Conservation (phyloP, 208 protist genomes). For the Crithidia fasciculata region DNA sequence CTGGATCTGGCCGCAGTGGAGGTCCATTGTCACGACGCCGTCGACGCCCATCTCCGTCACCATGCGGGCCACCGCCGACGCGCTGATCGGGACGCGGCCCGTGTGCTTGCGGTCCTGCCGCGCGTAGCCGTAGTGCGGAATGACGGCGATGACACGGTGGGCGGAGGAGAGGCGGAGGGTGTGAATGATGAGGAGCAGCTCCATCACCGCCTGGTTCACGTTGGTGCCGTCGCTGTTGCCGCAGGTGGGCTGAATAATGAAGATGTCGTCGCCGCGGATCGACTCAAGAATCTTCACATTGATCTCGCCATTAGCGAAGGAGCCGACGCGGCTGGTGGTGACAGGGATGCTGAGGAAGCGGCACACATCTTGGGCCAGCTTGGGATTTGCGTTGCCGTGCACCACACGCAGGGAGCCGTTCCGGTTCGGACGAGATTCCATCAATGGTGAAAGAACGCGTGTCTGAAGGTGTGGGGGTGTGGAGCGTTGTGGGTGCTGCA, state of each 20-base stretch:
- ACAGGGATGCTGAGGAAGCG: constrained; percentile 72
- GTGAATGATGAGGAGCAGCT: constrained; percentile 94
- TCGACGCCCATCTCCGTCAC: constrained; percentile 92
- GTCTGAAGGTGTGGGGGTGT: constrained; percentile 18
- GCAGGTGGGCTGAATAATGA: constrained; percentile 96
- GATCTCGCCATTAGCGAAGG: constrained; percentile 90
- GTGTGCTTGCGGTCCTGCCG: constrained; percentile 97
- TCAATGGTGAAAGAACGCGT: constrained; percentile 1
- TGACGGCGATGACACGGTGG: constrained; percentile 92
- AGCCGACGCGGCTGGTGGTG: constrained; percentile 71
- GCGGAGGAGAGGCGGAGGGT: constrained; percentile 92
- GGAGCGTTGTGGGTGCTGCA: not conserved
- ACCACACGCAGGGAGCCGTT: constrained; percentile 85
- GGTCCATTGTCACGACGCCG: constrained; percentile 94
- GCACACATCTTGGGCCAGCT: constrained; percentile 85
- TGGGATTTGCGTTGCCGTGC: constrained; percentile 86
- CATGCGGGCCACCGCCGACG: constrained; percentile 93
- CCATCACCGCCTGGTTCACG: constrained; percentile 95
- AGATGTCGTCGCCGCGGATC: constrained; percentile 94
- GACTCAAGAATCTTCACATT: constrained; percentile 88
- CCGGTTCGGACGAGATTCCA: constrained; percentile 39
- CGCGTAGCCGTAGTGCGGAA: constrained; percentile 96
- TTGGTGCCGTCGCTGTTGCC: constrained; percentile 74
- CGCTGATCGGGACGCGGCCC: constrained; percentile 95
- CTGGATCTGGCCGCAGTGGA: constrained; percentile 96